A percentile compares a stretch with the other conserved stretches of the same genome.
Evolutionary conservation across 345 rosid species (phyloP).

Genomic region (Pistacia integerrima): DNA sequence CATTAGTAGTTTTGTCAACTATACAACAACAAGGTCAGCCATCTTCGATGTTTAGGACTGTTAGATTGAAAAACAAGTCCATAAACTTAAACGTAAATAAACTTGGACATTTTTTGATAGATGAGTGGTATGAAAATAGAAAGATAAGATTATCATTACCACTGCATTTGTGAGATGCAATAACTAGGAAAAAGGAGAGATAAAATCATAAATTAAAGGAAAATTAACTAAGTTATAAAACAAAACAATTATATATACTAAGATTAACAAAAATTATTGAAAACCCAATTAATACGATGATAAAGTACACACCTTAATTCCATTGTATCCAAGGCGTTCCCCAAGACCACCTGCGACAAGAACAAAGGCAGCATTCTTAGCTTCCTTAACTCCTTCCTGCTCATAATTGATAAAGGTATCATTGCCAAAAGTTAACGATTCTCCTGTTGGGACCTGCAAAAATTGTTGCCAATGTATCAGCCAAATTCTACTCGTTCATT

Average conservation of each 20-base stretch:
- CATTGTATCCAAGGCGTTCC: constrained; percentile 96
- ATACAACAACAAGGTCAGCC: background rate
- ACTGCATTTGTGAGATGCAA: background rate
- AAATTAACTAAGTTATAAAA: background rate
- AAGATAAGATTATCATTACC: background rate
- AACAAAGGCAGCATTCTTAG: constrained; percentile 85
- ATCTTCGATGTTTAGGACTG: background rate
- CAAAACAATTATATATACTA: background rate
- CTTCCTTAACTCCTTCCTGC: constrained; percentile 74
- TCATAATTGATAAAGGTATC: constrained; percentile 73
- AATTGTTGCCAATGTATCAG: background rate
- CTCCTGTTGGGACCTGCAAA: constrained; percentile 85
- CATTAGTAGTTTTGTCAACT: background rate
- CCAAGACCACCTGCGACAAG: constrained; percentile 99
- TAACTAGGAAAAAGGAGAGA: background rate
- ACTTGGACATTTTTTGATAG: background rate
- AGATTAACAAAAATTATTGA: constrained; percentile 3
- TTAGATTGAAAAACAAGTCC: background rate
- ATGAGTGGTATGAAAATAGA: background rate
- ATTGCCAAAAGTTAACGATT: constrained; percentile 62
- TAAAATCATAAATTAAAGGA: background rate
- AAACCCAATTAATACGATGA: background rate
- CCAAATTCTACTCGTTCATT: background rate
- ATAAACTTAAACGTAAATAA: background rate
- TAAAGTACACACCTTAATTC: constrained; percentile 70